Evolutionary conservation across 805 yeast species (phyloP).

Genomic region (Osmozyma mogii): DNA sequence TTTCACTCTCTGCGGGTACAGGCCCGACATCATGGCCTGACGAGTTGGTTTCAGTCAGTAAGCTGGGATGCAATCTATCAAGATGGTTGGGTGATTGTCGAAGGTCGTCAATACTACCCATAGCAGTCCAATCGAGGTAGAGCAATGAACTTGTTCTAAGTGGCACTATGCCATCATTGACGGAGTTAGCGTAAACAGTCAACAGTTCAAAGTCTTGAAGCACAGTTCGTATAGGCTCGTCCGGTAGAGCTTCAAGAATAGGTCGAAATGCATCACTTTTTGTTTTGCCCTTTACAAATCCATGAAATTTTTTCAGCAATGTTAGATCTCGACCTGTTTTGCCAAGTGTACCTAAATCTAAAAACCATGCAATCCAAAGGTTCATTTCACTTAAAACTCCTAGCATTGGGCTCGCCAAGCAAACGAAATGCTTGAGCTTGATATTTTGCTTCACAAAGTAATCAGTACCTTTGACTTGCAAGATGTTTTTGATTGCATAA

Average conservation of each 20-base stretch:
- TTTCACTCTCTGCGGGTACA: no score
- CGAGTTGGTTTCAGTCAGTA: constrained; percentile 8
- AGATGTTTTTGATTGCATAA: constrained; percentile 30
- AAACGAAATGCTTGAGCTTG: constrained; percentile 26
- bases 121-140: constrained; percentile 35
- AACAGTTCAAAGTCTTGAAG: constrained; percentile 23
- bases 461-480: constrained; percentile 22
- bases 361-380: constrained; percentile 30
- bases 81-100: no score
- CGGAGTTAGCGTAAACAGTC: constrained; percentile 36
- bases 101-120: constrained; percentile 31
- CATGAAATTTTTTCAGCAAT: constrained; percentile 26
- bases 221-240: constrained; percentile 28
- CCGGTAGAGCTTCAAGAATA: constrained; percentile 32
- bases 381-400: constrained; percentile 37
- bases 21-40: constrained; percentile 16
- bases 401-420: constrained; percentile 35
- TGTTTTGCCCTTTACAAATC: constrained; percentile 10
- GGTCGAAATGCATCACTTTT: constrained; percentile 19
- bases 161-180: constrained; percentile 41
- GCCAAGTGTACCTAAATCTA: constrained; percentile 38
- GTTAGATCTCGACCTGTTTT: constrained; percentile 40
- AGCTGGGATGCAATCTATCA: no score
- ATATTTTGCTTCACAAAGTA: constrained; percentile 22
- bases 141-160: constrained; percentile 35